Evolutionary conservation across 768 basidiomycete genomes (phyloP).

Genomic region (Trametopsis cervina): DNA sequence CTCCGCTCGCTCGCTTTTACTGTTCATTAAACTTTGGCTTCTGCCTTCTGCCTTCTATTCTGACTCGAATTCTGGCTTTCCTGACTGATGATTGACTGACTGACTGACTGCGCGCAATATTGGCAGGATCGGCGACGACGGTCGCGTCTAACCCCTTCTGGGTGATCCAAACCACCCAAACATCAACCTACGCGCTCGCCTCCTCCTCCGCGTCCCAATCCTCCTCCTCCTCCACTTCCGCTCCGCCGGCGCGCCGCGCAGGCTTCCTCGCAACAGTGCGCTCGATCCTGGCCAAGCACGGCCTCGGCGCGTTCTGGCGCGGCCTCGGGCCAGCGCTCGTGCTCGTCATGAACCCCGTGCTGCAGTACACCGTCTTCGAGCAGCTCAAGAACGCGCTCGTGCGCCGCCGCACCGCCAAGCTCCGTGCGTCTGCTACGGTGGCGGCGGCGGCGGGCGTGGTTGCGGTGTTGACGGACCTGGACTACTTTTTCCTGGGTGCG

Average conservation of each 20-base stretch:
- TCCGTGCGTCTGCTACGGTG: slow-evolving; percentile 40
- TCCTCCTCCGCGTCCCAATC: background rate
- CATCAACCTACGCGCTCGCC: slow-evolving; percentile 19
- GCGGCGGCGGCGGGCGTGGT: slow-evolving; percentile 22
- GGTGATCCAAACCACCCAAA: slow-evolving; percentile 92
- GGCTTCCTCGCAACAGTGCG: slow-evolving; percentile 61
- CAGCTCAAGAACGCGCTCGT: slow-evolving; percentile 85
- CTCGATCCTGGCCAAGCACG: slow-evolving; percentile 66
- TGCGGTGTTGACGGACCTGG: slow-evolving; percentile 67
- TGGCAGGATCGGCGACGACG: slow-evolving; percentile 80
- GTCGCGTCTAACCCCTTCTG: slow-evolving; percentile 92
- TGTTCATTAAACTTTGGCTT: no score
- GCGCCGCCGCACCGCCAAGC: slow-evolving; percentile 47
- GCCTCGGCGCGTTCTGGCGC: slow-evolving; percentile 81
- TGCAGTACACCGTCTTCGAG: slow-evolving; percentile 94
- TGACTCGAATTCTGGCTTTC: no score
- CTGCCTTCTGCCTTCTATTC: no score
- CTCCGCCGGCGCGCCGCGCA: slow-evolving; percentile 38
- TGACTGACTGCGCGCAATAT: background rate
- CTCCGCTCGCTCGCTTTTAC: no score
- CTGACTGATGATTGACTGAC: background rate
- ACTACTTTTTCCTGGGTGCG: slow-evolving; percentile 94
- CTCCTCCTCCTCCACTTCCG: slow-evolving; percentile 24
- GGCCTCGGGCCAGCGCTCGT: slow-evolving; percentile 92
- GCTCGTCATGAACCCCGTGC: slow-evolving; percentile 89